phyloP scores from a whole-genome alignment of 1,139 yeast genomes.

The Magnusiomyces tetraspermus region DNA sequence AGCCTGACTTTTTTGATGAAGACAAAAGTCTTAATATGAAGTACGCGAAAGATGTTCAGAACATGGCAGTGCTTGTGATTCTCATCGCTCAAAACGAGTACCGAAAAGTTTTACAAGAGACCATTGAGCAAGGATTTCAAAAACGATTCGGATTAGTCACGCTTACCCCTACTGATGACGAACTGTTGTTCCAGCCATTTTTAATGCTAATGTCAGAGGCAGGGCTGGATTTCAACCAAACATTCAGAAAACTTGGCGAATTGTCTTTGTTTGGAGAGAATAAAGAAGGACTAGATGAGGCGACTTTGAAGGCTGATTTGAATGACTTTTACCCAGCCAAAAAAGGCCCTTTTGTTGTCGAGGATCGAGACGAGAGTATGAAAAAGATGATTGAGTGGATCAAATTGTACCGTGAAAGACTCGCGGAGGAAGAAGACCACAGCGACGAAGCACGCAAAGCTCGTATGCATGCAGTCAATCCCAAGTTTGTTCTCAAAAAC shows the following conservation, averaged over 20 bases:
- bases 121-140: constrained; percentile 52
- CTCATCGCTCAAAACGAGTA: constrained; percentile 57
- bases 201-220: constrained; percentile 53
- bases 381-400: constrained; percentile 31
- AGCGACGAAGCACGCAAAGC: constrained; percentile 33
- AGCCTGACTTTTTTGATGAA: constrained; percentile 27
- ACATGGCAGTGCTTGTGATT: constrained; percentile 58
- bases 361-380: constrained; percentile 7
- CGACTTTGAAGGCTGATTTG: not conserved
- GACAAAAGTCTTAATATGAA: constrained; percentile 36
- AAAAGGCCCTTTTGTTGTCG: constrained; percentile 16
- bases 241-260: constrained; percentile 56
- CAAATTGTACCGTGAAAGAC: constrained; percentile 33
- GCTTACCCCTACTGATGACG: constrained; percentile 37
- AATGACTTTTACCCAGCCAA: constrained; percentile 2
- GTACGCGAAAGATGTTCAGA: constrained; percentile 41
- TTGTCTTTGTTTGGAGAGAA: constrained; percentile 23
- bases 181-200: constrained; percentile 47
- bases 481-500: constrained; percentile 71
- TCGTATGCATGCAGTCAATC: constrained; percentile 48
- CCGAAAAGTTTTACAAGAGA: constrained; percentile 50
- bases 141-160: constrained; percentile 56
- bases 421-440: constrained; percentile 33
- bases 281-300: not conserved
- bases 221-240: constrained; percentile 69